Evolutionary conservation across 2,329 filamentous ascomycete species (phyloP).

Genomic region (Fusarium sp.): DNA sequence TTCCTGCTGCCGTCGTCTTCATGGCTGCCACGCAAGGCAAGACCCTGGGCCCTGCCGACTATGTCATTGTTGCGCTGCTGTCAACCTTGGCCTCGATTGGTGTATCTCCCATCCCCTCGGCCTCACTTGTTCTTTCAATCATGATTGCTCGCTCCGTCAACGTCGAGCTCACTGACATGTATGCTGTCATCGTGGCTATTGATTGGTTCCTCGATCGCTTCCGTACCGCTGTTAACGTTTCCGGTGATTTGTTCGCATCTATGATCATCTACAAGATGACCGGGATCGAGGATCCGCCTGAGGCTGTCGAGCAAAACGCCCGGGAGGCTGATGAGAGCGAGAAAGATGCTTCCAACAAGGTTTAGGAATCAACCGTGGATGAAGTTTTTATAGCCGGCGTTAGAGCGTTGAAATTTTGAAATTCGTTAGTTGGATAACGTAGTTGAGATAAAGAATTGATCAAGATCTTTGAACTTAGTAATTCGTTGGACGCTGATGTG

Average conservation of each 20-base stretch:
- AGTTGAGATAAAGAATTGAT: background rate
- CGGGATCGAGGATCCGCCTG: slow-evolving; percentile 37
- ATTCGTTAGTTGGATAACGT: background rate
- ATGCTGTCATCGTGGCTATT: slow-evolving; percentile 64
- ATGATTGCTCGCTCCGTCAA: slow-evolving; percentile 62
- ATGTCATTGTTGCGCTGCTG: slow-evolving; percentile 61
- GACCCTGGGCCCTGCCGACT: slow-evolving; percentile 56
- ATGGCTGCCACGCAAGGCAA: slow-evolving; percentile 63
- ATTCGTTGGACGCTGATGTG: background rate
- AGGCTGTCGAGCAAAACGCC: slow-evolving; percentile 33
- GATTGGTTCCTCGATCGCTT: slow-evolving; percentile 69
- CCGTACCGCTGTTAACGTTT: slow-evolving; percentile 63
- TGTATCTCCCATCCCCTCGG: slow-evolving; percentile 65
- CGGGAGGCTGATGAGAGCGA: slow-evolving; percentile 21
- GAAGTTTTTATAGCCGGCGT: slow-evolving; percentile 18
- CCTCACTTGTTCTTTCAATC: slow-evolving; percentile 62
- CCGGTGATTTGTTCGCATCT: slow-evolving; percentile 58
- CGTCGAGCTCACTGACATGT: slow-evolving; percentile 61
- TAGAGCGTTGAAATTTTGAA: slow-evolving; percentile 16
- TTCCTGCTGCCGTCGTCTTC: slow-evolving; percentile 65
- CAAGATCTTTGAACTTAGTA: background rate
- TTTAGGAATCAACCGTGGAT: slow-evolving; percentile 12
- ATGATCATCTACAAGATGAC: slow-evolving; percentile 45
- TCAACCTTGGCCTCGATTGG: slow-evolving; percentile 65
- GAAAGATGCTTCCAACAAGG: slow-evolving; percentile 36